These are phyloP conservation scores for Sindora glabra DNA, from an alignment of 306 rosid species.

Conservation along the genomic window DNA sequence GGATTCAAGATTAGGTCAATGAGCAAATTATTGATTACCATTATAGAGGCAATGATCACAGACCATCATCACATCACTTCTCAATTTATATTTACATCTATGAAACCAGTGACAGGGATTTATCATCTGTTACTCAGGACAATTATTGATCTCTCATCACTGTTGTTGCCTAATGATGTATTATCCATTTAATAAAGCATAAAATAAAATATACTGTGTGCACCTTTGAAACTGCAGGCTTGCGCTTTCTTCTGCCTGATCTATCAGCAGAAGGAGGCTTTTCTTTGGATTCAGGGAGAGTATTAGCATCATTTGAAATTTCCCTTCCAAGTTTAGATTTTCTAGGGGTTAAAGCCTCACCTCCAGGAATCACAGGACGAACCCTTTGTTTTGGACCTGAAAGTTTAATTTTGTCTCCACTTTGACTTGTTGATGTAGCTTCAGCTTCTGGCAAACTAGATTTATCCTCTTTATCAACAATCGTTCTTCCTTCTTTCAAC, in stretches of 20 bases:
- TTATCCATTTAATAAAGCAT: neutral
- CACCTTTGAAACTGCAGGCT: constrained; percentile 42
- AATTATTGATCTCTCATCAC: neutral
- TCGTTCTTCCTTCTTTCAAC: constrained; percentile 53
- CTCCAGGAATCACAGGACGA: constrained; percentile 24
- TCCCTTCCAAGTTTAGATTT: constrained; percentile 62
- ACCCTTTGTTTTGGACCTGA: constrained; percentile 25
- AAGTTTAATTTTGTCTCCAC: constrained; percentile 40
- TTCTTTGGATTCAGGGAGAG: constrained; percentile 42
- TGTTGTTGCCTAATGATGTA: neutral
- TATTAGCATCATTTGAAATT: constrained; percentile 18
- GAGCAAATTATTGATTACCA: neutral
- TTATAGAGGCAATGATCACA: no score
- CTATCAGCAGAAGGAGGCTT: constrained; percentile 29
- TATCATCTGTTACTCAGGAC: neutral
- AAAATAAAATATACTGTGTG: neutral
- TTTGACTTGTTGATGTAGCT: constrained; percentile 53
- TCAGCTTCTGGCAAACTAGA: constrained; percentile 52
- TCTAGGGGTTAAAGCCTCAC: constrained; percentile 37
- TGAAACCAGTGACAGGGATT: neutral
- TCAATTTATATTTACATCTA: neutral
- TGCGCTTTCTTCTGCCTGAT: constrained; percentile 54
- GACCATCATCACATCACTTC: neutral
- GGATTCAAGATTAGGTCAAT: neutral
- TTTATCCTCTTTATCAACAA: constrained; percentile 44